Evolutionary conservation across 306 rosid species (phyloP), one percentile per base, ranked within the genome.

Genomic region (Vicia sativa): DNA sequence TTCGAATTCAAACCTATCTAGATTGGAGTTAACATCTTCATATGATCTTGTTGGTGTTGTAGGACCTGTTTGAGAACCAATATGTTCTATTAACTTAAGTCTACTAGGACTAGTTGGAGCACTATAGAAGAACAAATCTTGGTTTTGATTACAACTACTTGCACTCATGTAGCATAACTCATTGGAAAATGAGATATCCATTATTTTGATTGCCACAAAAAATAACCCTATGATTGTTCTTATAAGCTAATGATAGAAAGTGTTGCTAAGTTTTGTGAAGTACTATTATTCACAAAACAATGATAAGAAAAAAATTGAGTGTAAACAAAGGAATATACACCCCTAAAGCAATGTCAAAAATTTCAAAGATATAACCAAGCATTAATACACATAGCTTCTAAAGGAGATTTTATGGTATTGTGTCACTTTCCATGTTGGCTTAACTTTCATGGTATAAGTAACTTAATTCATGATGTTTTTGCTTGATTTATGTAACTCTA

Each of bases 51-150:
- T 68, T 39, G 86, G 86, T 52, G 86, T 42, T 18, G 88, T 54
- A 9, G 78, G 78, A 28, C 50, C 77, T 9, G 88, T 71, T 31
- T 49, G 81, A 73, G 18, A 77, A 62, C 79, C 84, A 45, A 18
- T 23, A 0, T 10, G 58, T 65, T 72, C 38, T 56, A 41, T 65
- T 41, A 68, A 15, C 2, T 56, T 54, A 14, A 65, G 68, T 45
- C 31, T 46, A 56, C 43, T 74, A 71, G 92, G 96, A 87, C 98
- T 92, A 16, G 82, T 78, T 71, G 96, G 96, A 41, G 72, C 88
- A 67, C 98, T 92, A 44, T 75, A 76, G 83, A 82, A 89, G 50
- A 53, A 66, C 74, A 83, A 26, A 55, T 74, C 34, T 74, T 55
- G 18, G 38, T 55, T 81, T 65, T 49, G 23, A 84, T 54, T 82